Base-by-base conservation (phyloP, 2,329 filamentous ascomycete genomes). In the Xylariaceae sp. region DNA sequence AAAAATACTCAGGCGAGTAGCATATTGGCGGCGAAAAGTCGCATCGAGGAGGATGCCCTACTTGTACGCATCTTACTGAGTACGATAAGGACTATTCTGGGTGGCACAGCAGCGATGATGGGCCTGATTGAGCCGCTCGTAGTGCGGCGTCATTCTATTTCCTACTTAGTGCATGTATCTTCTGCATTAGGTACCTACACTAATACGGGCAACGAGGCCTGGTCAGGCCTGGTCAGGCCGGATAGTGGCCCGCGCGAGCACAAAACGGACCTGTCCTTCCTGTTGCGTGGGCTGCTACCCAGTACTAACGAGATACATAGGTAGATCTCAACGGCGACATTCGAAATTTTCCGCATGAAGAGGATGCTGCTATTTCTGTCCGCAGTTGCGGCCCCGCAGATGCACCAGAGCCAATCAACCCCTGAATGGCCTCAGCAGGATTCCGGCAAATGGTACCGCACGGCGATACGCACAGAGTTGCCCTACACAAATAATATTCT, bases 291-390 rank as follows among this genome's bases (percentile, higher is more conserved):
- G n/a, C 15, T 48, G 45, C 51, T 41, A 7, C 8, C 8, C 37
- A 41, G 23, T 30, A 30, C 23, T 30, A 30, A 30, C 23, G 23
- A 30, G 23, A 30, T 30, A 30, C 5, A 5, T 30, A 30, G 4
- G 23, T 30, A 45, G 51, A 34, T 30, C 17, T 13, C 50, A 34
- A n/a, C 41, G 53, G 51, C 50, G 37, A 41, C 11, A 41, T n/a
- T n/a, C 23, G 23, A n/a, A 45, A n/a, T 30, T 54, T 11, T 49
- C 49, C 52, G 53, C 52, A 51, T 56, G 50, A 57, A 63, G 57
- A 56, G 63, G 58, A 61, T 62, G 55, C 64, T 63, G 52, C 67
- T 70, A 70, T 70, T 70, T 68, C 51, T 61, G 66, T 65, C 35
- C 54, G 53, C 53, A 62, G 63, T 52, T 59, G 59, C 50, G 35